A percentile compares a stretch with the other conserved stretches of the same genome.
Evolutionary conservation across 306 rosid species (phyloP).

Genomic region (Glycine soja): DNA sequence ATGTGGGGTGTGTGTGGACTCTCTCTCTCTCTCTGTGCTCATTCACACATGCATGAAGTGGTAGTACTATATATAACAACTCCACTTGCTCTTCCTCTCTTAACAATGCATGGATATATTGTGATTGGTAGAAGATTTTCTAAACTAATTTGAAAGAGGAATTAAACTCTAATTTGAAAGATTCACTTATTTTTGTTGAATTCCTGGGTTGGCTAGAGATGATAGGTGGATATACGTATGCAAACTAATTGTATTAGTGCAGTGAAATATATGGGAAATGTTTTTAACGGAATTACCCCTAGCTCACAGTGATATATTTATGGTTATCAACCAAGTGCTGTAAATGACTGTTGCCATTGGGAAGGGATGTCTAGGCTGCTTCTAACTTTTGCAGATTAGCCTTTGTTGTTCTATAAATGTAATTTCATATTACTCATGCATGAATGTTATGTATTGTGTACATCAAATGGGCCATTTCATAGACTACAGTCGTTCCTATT

Average conservation of each 20-base stretch:
- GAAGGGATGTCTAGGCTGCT: conserved; percentile 16
- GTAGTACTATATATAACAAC: too few relatives aligned
- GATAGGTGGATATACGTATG: too few relatives aligned
- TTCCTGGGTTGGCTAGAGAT: too few relatives aligned
- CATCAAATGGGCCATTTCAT: neutral
- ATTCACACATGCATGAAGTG: conserved; percentile 31
- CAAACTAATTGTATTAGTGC: conserved; percentile 33
- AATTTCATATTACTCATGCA: neutral
- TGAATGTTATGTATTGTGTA: conserved; percentile 18
- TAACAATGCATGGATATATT: too few relatives aligned
- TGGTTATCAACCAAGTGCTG: conserved; percentile 36
- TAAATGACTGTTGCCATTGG: conserved; percentile 31
- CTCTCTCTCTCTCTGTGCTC: neutral
- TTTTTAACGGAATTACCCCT: conserved; percentile 38
- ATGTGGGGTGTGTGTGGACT: too few relatives aligned
- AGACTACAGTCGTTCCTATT: neutral
- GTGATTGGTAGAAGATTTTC: too few relatives aligned
- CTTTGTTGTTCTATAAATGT: conserved; percentile 14
- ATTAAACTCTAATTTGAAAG: too few relatives aligned
- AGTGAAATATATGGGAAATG: conserved; percentile 23
- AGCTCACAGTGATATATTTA: neutral
- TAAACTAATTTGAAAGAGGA: too few relatives aligned
- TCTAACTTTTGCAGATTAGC: conserved; percentile 33
- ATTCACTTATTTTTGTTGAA: too few relatives aligned
- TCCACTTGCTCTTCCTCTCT: too few relatives aligned